Base-by-base conservation (phyloP, 805 yeast genomes). In the Wickerhamiella australiensis region DNA sequence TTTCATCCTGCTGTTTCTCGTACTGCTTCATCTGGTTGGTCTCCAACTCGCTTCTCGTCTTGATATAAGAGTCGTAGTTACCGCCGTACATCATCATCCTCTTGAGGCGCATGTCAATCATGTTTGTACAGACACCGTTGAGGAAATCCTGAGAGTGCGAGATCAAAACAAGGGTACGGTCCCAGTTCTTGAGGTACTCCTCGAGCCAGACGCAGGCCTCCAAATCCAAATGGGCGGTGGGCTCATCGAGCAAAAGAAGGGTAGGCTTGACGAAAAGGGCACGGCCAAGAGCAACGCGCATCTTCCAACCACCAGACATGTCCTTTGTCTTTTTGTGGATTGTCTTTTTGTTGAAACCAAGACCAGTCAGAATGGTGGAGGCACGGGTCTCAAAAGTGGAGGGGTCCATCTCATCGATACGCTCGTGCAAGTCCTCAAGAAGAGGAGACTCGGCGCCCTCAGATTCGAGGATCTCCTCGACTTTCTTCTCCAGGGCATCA, bases 291-390 rank as follows among this genome's bases (percentile, higher is more conserved):
- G 98, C 97, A 54, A 92, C 98, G 73, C 98, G 86, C 98, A 92
- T 92, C 75, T 87, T 87, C 98, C 98, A 92, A 67, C 98, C 98
- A 78, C 98, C 98, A 65, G 96, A 86, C 98, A 92, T 92, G 65
- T 92, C 97, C 70, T 86, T 88, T 62, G 98, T 92, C 71, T 81
- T 82, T 77, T 92, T 92, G 65, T 77, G 75, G 63, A 92, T 90
- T 51, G 97, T 90, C 57, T 70, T 69, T 51, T 82, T 63, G 70
- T 84, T 85, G 80, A 92, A 92, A 62, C 98, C 98, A 68, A 92
- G 78, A 88, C 98, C 98, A 58, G 85, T 85, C 64, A 92, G 75
- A 62, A 92, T 92, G 58, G 87, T 73, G 49, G 98, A 95, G 50
- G 98, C 98, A 70, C 98, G 80, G 42, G 92, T 73, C 74, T 92